Evolutionary conservation across 2,329 filamentous ascomycete species (phyloP).

Genomic region (Colletotrichum gloeosporioides): DNA sequence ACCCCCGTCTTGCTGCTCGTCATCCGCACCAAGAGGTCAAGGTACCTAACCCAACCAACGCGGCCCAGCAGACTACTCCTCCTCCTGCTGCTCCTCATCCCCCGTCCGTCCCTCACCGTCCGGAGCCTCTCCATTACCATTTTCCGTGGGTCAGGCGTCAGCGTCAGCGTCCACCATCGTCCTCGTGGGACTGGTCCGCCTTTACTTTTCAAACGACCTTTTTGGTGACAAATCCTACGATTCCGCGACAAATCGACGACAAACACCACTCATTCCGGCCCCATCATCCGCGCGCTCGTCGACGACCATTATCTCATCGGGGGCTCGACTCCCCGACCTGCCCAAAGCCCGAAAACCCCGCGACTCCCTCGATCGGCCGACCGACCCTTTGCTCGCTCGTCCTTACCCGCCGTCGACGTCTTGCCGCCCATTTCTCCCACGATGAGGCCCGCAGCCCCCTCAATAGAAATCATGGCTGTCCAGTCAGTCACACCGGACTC

Average conservation of each 20-base stretch:
- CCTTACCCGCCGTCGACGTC: neutral
- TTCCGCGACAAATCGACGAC: neutral
- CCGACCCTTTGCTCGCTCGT: neutral
- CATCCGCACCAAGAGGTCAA: neutral
- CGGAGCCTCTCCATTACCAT: constrained; percentile 19
- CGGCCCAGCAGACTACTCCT: neutral
- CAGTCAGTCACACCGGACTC: constrained; percentile 45
- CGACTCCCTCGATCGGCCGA: constrained; percentile 4
- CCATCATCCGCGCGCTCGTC: neutral
- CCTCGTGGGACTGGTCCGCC: constrained; percentile 10
- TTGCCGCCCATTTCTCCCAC: constrained; percentile 3
- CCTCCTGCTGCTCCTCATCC: neutral
- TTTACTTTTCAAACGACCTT: neutral
- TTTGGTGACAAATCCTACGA: constrained; percentile 18
- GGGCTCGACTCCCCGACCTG: constrained; percentile 12
- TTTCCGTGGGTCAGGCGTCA: constrained; percentile 15
- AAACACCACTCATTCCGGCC: neutral
- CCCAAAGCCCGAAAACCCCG: constrained; percentile 3
- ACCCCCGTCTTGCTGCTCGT: neutral
- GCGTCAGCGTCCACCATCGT: constrained; percentile 9
- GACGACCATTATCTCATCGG: neutral
- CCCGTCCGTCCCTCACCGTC: neutral
- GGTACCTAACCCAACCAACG: neutral
- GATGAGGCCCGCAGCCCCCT: constrained; percentile 30
- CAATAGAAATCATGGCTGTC: constrained; percentile 31